These are phyloP conservation scores for Microsporum canis DNA, from an alignment of 2,329 filamentous ascomycete species.

Conservation along the genomic window DNA sequence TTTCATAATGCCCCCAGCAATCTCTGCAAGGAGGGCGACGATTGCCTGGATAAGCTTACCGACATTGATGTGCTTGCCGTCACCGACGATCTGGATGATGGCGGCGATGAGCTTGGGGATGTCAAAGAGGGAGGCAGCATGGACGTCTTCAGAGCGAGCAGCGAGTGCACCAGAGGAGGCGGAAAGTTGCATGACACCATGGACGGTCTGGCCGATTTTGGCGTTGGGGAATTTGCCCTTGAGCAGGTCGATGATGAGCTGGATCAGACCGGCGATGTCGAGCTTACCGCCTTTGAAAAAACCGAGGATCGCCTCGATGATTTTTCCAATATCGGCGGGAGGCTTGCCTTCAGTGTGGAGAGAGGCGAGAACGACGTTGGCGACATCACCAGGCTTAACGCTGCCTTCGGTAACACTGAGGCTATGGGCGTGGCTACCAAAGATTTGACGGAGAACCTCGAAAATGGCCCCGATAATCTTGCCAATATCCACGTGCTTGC, in stretches of 20 bases:
- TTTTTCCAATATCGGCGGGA: neutral
- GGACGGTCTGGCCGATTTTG: neutral
- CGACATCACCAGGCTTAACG: neutral
- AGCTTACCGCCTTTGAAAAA: neutral
- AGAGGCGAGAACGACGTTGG: neutral
- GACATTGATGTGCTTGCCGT: conserved; percentile 1
- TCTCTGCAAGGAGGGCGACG: neutral
- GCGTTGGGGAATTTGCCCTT: neutral
- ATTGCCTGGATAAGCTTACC: neutral
- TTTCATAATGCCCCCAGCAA: neutral
- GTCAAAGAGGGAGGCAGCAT: neutral
- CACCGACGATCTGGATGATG: neutral
- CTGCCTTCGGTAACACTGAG: neutral
- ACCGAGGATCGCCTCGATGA: neutral
- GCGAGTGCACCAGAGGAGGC: neutral
- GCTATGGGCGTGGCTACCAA: neutral
- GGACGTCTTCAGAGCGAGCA: neutral
- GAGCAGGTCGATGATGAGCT: neutral
- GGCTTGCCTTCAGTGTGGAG: neutral
- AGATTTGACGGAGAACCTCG: neutral
- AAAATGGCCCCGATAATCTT: neutral
- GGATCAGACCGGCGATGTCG: neutral
- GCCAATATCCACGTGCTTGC: neutral
- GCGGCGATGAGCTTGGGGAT: neutral
- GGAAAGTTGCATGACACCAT: neutral